Evolutionary conservation across 2,329 filamentous ascomycete genomes (phyloP).

Genomic region (Cucurbitaria berberidis): DNA sequence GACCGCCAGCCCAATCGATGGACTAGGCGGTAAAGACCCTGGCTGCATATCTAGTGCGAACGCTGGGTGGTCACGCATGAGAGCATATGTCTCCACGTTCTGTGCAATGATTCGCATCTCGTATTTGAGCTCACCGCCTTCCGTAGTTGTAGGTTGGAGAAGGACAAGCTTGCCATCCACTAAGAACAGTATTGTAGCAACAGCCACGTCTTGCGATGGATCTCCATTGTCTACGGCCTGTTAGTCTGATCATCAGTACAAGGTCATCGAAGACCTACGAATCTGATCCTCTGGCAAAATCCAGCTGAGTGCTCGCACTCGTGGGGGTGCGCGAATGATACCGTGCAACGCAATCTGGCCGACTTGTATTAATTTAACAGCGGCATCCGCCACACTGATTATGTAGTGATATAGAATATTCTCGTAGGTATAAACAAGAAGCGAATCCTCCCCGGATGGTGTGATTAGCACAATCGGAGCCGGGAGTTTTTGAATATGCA

Average conservation of each 20-base stretch:
- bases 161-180: slow-evolving; percentile 96
- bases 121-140: slow-evolving; percentile 87
- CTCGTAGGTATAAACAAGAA: slow-evolving; percentile 96
- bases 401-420: slow-evolving; percentile 96
- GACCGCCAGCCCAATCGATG: slow-evolving; percentile 54
- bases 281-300: slow-evolving; percentile 90
- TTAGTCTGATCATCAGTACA: slow-evolving; percentile 20
- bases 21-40: slow-evolving; percentile 59
- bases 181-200: slow-evolving; percentile 92
- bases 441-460: slow-evolving; percentile 88
- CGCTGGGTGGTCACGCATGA: slow-evolving; percentile 83
- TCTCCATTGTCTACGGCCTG: slow-evolving; percentile 72
- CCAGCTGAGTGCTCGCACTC: slow-evolving; percentile 94
- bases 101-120: slow-evolving; percentile 97
- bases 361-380: slow-evolving; percentile 84
- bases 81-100: slow-evolving; percentile 92
- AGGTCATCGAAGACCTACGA: slow-evolving; percentile 52
- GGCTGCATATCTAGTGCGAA: slow-evolving; percentile 53
- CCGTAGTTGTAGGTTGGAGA: slow-evolving; percentile 83
- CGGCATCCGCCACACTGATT: slow-evolving; percentile 73
- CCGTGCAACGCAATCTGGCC: slow-evolving; percentile 97
- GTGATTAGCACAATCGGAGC: slow-evolving; percentile 90
- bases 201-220: slow-evolving; percentile 91
- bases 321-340: slow-evolving; percentile 89
- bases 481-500: slow-evolving; percentile 79